Percentiles rank a stretch among this genome's conserved stretches.
Conservation (phyloP, 73 alveolate species). For the Symbiodinium pilosum region DNA sequence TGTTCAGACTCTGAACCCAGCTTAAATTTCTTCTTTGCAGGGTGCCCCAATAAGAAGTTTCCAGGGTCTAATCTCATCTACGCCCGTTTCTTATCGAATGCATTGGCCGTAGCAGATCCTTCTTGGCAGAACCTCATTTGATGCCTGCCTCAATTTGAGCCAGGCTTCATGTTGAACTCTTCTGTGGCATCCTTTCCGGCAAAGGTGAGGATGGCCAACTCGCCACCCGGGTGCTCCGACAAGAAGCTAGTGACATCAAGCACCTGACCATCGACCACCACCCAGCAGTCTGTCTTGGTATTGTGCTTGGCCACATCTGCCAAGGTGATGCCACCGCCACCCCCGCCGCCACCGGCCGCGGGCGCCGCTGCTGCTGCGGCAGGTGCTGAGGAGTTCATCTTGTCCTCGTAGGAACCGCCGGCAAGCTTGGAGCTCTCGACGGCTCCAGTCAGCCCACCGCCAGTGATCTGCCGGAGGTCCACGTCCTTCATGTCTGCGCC, state of each 20-base stretch:
- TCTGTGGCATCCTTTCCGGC: conserved; percentile 95
- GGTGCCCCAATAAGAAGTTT: no score
- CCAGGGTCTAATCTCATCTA: no score
- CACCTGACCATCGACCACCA: conserved; percentile 96
- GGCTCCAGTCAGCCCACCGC: conserved; percentile 68
- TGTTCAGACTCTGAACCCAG: no score
- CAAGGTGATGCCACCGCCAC: conserved; percentile 71
- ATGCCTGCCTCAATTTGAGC: no score
- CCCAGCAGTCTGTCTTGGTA: conserved; percentile 96
- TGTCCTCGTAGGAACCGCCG: conserved; percentile 78
- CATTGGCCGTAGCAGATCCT: no score
- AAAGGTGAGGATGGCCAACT: conserved; percentile 62
- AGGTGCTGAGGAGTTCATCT: conserved; percentile 35
- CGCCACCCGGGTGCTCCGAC: conserved; percentile 94
- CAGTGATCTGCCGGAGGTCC: background rate
- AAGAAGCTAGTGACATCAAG: conserved; percentile 96
- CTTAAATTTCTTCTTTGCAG: no score
- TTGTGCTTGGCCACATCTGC: conserved; percentile 96
- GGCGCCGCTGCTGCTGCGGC: conserved; percentile 56
- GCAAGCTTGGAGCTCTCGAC: conserved; percentile 75
- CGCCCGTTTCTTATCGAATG: no score
- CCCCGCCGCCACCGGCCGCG: conserved; percentile 39
- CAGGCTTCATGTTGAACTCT: conserved; percentile 91
- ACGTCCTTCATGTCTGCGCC: conserved; percentile 54
- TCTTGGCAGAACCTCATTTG: no score